These are phyloP conservation scores for Alternaria tenuissima DNA, from an alignment of 2,329 filamentous ascomycete genomes.

Conservation along the genomic window DNA sequence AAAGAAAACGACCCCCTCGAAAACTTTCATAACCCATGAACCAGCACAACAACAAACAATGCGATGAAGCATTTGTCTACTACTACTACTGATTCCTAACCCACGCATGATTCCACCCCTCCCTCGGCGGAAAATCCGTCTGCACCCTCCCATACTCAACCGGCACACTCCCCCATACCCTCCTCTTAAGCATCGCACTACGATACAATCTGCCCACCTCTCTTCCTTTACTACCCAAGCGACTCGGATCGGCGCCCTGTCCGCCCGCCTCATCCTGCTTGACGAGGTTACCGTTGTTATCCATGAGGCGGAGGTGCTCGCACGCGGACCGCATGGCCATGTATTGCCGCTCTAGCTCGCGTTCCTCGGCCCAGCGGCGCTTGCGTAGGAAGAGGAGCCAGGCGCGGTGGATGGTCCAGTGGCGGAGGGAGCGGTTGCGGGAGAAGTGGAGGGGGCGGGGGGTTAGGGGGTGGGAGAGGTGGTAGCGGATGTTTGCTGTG, in stretches of 20 bases:
- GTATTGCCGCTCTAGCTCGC: slow-evolving; percentile 80
- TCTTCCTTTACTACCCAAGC: slow-evolving; percentile 48
- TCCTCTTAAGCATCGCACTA: slow-evolving; percentile 89
- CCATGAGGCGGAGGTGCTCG: slow-evolving; percentile 75
- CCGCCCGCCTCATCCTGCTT: slow-evolving; percentile 61
- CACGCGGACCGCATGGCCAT: slow-evolving; percentile 84
- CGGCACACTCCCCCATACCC: slow-evolving; percentile 82
- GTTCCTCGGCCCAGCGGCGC: slow-evolving; percentile 68
- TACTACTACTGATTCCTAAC: too few relatives aligned
- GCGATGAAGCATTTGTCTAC: too few relatives aligned
- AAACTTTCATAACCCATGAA: too few relatives aligned
- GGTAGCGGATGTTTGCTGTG: slow-evolving; percentile 68
- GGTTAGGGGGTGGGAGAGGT: slow-evolving; percentile 72
- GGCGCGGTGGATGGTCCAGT: slow-evolving; percentile 99
- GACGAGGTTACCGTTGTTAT: slow-evolving; percentile 53
- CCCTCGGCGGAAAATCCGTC: slow-evolving; percentile 79
- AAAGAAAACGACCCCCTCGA: too few relatives aligned
- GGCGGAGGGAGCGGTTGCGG: slow-evolving; percentile 84
- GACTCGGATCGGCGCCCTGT: slow-evolving; percentile 55
- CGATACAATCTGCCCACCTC: slow-evolving; percentile 80
- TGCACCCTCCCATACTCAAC: slow-evolving; percentile 90
- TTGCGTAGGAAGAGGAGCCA: slow-evolving; percentile 83
- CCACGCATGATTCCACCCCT: slow-evolving; percentile 95
- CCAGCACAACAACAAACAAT: too few relatives aligned
- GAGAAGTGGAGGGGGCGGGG: slow-evolving; percentile 86